phyloP scores from a whole-genome alignment of 768 basidiomycete species.

The Auricularia heimuer region DNA sequence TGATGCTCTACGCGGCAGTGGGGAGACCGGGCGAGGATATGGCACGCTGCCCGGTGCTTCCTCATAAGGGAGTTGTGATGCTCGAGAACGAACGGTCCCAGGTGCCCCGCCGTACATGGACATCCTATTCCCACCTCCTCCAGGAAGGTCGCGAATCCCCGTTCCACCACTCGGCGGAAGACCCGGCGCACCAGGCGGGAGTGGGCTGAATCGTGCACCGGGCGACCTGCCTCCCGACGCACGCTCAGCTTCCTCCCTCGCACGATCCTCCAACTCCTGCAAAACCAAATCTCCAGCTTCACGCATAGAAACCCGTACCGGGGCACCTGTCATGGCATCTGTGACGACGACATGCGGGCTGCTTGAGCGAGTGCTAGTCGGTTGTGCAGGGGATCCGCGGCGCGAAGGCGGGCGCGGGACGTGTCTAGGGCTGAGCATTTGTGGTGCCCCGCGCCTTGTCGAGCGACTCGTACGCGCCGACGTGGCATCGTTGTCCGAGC shows the following conservation, averaged over 20 bases:
- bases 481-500: not conserved
- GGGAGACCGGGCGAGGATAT: not conserved
- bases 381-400: not conserved
- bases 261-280: not conserved
- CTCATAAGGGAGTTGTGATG: not conserved
- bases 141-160: not conserved
- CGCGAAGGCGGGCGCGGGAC: not conserved
- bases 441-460: not conserved
- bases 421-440: not conserved
- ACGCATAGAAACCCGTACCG: not conserved
- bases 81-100: not conserved
- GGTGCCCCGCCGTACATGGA: not conserved
- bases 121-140: not conserved
- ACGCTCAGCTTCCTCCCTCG: not conserved
- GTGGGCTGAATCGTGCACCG: not conserved
- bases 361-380: not conserved
- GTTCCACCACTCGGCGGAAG: not conserved
- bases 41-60: not conserved
- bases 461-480: not conserved
- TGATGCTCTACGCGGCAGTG: not conserved
- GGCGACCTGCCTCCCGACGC: too few species aligned
- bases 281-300: not conserved
- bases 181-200: not conserved
- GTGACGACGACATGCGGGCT: not conserved
- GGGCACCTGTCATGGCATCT: not conserved